These are phyloP conservation scores for Curvularia eragrostidis DNA, from an alignment of 2,329 filamentous ascomycete species.

Conservation along the genomic window DNA sequence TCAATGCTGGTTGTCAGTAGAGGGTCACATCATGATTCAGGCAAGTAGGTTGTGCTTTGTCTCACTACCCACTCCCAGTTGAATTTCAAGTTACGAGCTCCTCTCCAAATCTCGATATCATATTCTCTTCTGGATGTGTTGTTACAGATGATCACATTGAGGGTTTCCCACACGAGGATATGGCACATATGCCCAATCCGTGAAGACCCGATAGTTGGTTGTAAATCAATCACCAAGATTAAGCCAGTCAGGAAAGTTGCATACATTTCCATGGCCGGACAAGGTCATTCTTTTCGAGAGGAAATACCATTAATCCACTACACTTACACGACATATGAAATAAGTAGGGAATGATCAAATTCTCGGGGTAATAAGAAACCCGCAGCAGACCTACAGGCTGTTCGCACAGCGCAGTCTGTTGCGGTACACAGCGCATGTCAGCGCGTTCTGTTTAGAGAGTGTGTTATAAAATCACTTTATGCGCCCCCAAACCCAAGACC, in stretches of 20 bases:
- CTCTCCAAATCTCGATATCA: background rate
- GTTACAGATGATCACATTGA: background rate
- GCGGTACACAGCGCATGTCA: slow-evolving; percentile 11
- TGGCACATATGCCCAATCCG: background rate
- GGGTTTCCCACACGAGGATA: background rate
- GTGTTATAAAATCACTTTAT: slow-evolving; percentile 8
- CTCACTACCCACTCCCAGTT: too few species aligned
- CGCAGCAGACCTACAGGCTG: slow-evolving; percentile 1
- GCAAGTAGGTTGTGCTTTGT: too few species aligned
- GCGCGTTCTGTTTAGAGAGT: slow-evolving; percentile 13
- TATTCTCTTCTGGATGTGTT: background rate
- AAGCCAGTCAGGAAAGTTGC: background rate
- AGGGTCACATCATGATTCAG: too few species aligned
- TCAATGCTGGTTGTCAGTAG: too few species aligned
- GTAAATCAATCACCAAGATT: background rate
- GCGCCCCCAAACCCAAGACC: slow-evolving; percentile 9
- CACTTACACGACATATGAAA: slow-evolving; percentile 10
- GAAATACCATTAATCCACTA: slow-evolving; percentile 13
- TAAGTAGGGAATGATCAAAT: slow-evolving; percentile 13
- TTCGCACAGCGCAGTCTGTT: slow-evolving; percentile 6
- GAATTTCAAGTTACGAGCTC: too few species aligned
- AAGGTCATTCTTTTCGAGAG: background rate
- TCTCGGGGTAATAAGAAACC: slow-evolving; percentile 11
- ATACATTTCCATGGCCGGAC: background rate
- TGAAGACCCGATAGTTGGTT: background rate